Conservation (phyloP, 768 basidiomycete species). For the Candolleomyces eurysporus region DNA sequence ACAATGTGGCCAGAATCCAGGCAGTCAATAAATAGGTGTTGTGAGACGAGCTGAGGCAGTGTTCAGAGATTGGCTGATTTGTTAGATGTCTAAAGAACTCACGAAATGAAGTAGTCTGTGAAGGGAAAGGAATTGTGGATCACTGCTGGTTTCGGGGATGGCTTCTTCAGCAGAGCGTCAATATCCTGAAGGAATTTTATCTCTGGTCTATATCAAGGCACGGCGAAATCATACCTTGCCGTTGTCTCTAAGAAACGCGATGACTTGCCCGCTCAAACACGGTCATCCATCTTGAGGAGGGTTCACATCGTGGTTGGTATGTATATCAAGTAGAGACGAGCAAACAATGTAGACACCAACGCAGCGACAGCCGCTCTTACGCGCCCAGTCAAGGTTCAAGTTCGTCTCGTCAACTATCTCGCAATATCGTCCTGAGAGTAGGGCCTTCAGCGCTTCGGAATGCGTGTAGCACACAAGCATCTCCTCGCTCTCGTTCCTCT, state of each 20-base stretch:
- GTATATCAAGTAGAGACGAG: too few relatives aligned
- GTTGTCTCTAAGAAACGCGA: constrained; percentile 30
- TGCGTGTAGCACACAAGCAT: too few relatives aligned
- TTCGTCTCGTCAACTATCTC: too few relatives aligned
- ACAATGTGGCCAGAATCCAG: constrained; percentile 54
- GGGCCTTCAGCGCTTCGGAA: too few relatives aligned
- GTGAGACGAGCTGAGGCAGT: constrained; percentile 52
- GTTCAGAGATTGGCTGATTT: background rate
- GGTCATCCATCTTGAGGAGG: constrained; percentile 22
- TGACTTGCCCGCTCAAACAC: constrained; percentile 37
- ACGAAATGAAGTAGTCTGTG: constrained; percentile 57
- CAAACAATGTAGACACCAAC: too few relatives aligned
- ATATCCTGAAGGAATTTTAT: constrained; percentile 20
- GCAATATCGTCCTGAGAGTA: too few relatives aligned
- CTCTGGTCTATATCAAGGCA: background rate
- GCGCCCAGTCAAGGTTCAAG: too few relatives aligned
- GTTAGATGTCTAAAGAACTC: constrained; percentile 14
- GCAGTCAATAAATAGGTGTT: constrained; percentile 64
- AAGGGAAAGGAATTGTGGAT: constrained; percentile 43
- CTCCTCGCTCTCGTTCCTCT: too few relatives aligned
- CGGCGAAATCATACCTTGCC: constrained; percentile 24
- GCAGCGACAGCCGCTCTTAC: too few relatives aligned
- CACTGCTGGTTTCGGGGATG: constrained; percentile 30
- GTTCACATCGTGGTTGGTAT: constrained; percentile 25
- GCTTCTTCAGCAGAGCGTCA: constrained; percentile 34